A percentile compares a stretch with the other conserved stretches of the same genome.
Conservation (phyloP, 208 protist species). For the Crithidia expoeki region DNA sequence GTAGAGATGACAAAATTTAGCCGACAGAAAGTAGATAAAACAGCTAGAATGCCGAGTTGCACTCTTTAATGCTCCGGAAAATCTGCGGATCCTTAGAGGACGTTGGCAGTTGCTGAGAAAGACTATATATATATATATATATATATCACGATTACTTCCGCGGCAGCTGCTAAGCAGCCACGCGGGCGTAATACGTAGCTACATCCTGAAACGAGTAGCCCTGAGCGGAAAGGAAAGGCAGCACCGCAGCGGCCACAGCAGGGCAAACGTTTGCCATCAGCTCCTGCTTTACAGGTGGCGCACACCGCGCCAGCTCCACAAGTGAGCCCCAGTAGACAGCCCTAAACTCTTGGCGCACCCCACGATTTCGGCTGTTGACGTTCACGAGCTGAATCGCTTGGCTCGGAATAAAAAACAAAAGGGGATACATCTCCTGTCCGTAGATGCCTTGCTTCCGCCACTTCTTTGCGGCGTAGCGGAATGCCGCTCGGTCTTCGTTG, state of each 20-base stretch:
- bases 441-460: conserved; percentile 43
- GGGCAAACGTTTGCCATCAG: conserved; percentile 39
- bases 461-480: conserved; percentile 53
- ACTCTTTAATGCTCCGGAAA: too few relatives aligned
- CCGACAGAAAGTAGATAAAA: too few relatives aligned
- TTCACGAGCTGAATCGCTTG: neutral
- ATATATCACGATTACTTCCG: too few relatives aligned
- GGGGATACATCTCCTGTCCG: conserved; percentile 64
- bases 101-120: too few relatives aligned
- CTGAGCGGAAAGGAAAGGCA: neutral
- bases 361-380: conserved; percentile 1
- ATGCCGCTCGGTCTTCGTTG: conserved; percentile 24
- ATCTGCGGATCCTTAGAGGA: too few relatives aligned
- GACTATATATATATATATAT: too few relatives aligned
- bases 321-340: conserved; percentile 39
- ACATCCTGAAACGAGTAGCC: neutral
- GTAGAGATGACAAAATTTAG: too few relatives aligned
- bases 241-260: conserved; percentile 24
- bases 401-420: conserved; percentile 30
- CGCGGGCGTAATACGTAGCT: neutral
- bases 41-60: too few relatives aligned
- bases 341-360: conserved; percentile 24
- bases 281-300: conserved; percentile 36
- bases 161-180: neutral
- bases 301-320: conserved; percentile 21